phyloP scores from a whole-genome alignment of 2,329 filamentous ascomycete genomes.

The Aspergillus latus region DNA sequence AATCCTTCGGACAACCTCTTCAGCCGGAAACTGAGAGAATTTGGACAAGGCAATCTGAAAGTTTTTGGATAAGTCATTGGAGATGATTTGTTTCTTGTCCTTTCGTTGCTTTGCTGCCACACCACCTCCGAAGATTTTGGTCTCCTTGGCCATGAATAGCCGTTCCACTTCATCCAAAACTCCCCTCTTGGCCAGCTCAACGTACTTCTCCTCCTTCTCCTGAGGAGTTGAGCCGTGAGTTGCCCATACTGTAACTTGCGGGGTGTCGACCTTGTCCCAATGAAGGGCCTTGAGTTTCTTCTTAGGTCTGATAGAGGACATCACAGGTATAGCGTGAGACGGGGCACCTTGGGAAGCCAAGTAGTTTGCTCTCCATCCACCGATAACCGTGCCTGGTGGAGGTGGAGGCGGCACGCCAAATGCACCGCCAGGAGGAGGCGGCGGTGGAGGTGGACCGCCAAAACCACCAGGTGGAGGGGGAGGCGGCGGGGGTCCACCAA shows the following conservation, averaged over 20 bases:
- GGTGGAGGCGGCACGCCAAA: slow-evolving; percentile 57
- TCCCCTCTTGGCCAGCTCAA: slow-evolving; percentile 88
- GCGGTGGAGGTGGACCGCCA: slow-evolving; percentile 40
- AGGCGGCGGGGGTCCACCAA: slow-evolving; percentile 45
- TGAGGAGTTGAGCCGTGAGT: slow-evolving; percentile 80
- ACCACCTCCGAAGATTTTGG: slow-evolving; percentile 74
- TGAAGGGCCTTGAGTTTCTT: slow-evolving; percentile 99
- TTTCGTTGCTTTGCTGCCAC: slow-evolving; percentile 69
- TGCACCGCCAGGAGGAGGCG: slow-evolving; percentile 45
- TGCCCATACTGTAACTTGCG: slow-evolving; percentile 90
- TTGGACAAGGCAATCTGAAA: slow-evolving; percentile 94
- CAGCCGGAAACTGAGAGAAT: slow-evolving; percentile 78
- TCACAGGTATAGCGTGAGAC: slow-evolving; percentile 59
- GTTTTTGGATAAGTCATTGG: slow-evolving; percentile 80
- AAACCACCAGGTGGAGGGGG: slow-evolving; percentile 47
- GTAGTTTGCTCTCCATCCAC: slow-evolving; percentile 66
- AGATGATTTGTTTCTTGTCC: slow-evolving; percentile 97
- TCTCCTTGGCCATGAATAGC: slow-evolving; percentile 95
- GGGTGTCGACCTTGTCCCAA: slow-evolving; percentile 97
- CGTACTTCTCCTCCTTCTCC: slow-evolving; percentile 92
- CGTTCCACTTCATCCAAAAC: slow-evolving; percentile 97
- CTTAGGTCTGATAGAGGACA: slow-evolving; percentile 85
- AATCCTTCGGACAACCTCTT: slow-evolving; percentile 87
- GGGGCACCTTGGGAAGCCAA: slow-evolving; percentile 62
- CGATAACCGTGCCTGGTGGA: slow-evolving; percentile 63